These are phyloP conservation scores for Nannochloropsis gaditana DNA, from an alignment of 108 stramenopile species.

Conservation along the genomic window DNA sequence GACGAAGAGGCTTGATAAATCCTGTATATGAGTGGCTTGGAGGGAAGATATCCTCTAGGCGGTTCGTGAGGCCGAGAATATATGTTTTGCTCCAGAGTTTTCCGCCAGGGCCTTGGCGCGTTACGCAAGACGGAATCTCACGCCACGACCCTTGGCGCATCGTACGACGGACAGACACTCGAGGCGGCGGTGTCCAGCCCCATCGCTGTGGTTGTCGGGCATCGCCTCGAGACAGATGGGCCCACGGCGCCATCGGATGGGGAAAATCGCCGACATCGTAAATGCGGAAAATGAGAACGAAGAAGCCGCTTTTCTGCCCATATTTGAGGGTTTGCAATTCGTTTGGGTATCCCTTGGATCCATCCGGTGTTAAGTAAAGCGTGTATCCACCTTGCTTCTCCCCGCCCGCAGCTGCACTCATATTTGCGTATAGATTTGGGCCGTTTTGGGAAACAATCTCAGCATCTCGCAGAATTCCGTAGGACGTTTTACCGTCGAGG, in stretches of 20 bases:
- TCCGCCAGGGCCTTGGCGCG: not conserved
- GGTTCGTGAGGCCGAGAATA: not conserved
- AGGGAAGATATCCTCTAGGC: not conserved
- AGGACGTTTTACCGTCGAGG: not conserved
- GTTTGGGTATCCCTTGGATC: not conserved
- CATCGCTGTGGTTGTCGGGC: not conserved
- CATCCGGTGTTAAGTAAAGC: not conserved
- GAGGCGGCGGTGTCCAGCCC: not conserved
- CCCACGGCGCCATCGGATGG: not conserved
- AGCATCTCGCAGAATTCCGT: not conserved
- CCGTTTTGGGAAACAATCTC: not conserved
- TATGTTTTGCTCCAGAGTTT: not conserved
- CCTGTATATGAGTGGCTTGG: not conserved
- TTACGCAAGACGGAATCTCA: conserved; percentile 3
- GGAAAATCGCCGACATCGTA: not conserved
- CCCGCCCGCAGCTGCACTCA: not conserved
- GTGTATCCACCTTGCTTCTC: conserved; percentile 17
- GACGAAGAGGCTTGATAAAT: not conserved
- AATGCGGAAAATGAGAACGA: not conserved
- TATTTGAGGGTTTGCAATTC: conserved; percentile 6
- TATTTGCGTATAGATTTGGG: not conserved
- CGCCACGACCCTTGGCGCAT: not conserved
- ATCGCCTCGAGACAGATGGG: not conserved
- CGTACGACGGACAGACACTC: not conserved
- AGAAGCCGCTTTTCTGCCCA: not conserved